Base-by-base conservation (phyloP, 2,329 filamentous ascomycete genomes). In the Venturia nashicola region DNA sequence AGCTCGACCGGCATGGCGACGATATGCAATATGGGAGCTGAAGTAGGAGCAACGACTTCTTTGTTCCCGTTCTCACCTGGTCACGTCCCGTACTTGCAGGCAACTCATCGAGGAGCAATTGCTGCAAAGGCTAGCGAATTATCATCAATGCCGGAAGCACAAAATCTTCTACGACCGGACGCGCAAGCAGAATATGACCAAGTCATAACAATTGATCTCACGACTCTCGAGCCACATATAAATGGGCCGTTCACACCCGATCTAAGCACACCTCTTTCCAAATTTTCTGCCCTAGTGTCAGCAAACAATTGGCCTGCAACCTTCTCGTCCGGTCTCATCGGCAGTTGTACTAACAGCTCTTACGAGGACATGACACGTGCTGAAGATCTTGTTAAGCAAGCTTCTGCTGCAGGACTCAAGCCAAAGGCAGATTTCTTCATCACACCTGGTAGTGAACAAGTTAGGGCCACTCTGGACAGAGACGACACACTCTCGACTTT, bases 361-460 rank as follows among this genome's bases (percentile, higher is more conserved):
- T 99, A 97, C 75, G 89, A 97, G 77, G 94, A 99, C 74, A 99
- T 99, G 94, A 95, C 92, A 43, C 88, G 93, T 66, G 90, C 92
- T 16, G 93, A 97, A 77, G 86, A 91, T 72, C 84, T 99, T 64
- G 90, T 97, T 65, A 92, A 93, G 76, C 92, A 97, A 75, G 94
- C 94, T 11, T 83, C 87, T 62, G 86, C 87, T 65, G 94, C 91
- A n/a, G 94, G 94, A 18, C 80, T 99, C 66, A 90, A 91, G 78
- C 91, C 94, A 46, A 90, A 88, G 71, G 86, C 90, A 2, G 89
- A 92, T 72, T 97, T 99, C 78, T 97, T 96, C 77, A 89, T 99
- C 72, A 97, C 94, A 0, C 94, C 94, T 1, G 94, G 94, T 48
- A 96, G 91, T 72, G 94, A 99, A 78, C 92, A 97, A 77, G 97